Evolutionary conservation across 2,329 filamentous ascomycete genomes (phyloP).

Genomic region (Claviceps arundinis): DNA sequence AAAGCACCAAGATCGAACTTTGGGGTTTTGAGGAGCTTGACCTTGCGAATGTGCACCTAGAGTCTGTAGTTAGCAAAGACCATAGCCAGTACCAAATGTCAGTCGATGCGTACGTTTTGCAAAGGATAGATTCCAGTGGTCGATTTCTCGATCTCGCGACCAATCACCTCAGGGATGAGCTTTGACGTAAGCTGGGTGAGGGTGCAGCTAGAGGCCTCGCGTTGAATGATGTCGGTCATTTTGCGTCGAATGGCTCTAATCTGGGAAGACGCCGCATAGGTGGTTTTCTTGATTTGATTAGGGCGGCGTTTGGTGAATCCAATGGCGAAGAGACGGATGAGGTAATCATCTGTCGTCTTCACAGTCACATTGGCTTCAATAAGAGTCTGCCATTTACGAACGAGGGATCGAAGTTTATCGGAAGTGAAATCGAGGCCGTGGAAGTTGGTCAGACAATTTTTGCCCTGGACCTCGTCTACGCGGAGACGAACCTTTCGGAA

Average conservation of each 20-base stretch:
- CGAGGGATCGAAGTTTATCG: constrained; percentile 97
- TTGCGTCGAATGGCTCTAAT: constrained; percentile 98
- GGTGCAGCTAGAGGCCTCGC: constrained; percentile 88
- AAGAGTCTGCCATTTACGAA: constrained; percentile 98
- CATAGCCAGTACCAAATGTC: neutral
- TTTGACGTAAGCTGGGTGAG: constrained; percentile 94
- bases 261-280: constrained; percentile 92
- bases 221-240: constrained; percentile 98
- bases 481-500: constrained; percentile 99
- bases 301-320: constrained; percentile 98
- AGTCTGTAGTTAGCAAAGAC: neutral
- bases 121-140: constrained; percentile 99
- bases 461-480: constrained; percentile 97
- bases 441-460: constrained; percentile 99
- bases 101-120: constrained; percentile 65
- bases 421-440: constrained; percentile 99
- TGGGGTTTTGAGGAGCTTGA: constrained; percentile 96
- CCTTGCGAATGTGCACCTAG: constrained; percentile 98
- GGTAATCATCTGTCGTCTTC: constrained; percentile 99
- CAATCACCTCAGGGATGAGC: constrained; percentile 98
- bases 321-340: constrained; percentile 96
- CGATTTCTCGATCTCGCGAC: constrained; percentile 98
- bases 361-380: constrained; percentile 99
- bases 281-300: constrained; percentile 99
- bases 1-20: constrained; percentile 98